A percentile compares a stretch with the other conserved stretches of the same genome.
phyloP scores from a whole-genome alignment of 1,139 yeast genomes.

The Diutina mesorugosa region DNA sequence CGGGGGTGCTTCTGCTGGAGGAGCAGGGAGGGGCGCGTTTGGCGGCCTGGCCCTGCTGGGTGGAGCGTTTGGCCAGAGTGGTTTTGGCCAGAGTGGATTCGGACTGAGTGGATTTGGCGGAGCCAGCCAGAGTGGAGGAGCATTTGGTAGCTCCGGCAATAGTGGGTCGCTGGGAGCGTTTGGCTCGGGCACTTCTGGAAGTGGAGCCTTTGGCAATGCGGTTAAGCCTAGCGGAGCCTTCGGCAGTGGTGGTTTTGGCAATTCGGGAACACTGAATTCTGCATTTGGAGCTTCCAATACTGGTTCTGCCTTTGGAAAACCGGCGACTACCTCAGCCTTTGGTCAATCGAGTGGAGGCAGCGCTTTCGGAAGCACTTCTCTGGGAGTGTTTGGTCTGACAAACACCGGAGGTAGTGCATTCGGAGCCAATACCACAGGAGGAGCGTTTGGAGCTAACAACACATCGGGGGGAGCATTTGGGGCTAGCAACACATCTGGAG shows the following conservation, averaged over 20 bases:
- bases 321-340: background rate
- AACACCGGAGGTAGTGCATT: background rate
- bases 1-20: constrained; percentile 8
- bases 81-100: constrained; percentile 6
- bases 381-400: background rate
- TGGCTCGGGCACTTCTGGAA: constrained; percentile 6
- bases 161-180: constrained; percentile 4
- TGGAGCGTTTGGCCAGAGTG: constrained; percentile 3
- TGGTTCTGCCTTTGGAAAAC: constrained; percentile 2
- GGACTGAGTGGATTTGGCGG: constrained; percentile 5
- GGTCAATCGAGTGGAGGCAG: background rate
- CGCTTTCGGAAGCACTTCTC: background rate
- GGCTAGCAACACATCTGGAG: background rate
- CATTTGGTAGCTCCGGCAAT: constrained; percentile 2
- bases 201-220: constrained; percentile 3
- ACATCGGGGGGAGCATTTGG: background rate
- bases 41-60: constrained; percentile 3
- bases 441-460: background rate
- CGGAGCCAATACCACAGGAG: background rate
- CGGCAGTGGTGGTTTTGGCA: background rate
- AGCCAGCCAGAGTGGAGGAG: constrained; percentile 2
- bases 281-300: constrained; percentile 5
- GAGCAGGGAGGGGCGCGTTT: constrained; percentile 3
- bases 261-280: background rate
- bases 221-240: background rate